phyloP scores from a whole-genome alignment of 768 basidiomycete genomes.

The Leccinum incarnatum region DNA sequence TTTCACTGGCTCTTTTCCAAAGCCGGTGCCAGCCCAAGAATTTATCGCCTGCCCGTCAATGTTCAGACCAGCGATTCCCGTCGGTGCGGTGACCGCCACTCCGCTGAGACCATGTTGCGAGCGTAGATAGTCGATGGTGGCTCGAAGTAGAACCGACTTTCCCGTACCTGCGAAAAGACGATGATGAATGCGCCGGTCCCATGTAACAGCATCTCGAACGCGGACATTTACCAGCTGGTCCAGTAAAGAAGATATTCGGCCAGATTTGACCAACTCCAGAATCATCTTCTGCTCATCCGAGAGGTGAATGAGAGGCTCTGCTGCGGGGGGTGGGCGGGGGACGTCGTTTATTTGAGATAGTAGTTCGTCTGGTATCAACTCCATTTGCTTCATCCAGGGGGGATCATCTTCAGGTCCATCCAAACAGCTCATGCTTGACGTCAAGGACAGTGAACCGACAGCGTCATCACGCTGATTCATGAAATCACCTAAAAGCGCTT shows the following conservation, averaged over 20 bases:
- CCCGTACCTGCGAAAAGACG: constrained; percentile 49
- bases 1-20: constrained; percentile 50
- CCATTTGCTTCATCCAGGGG: neutral
- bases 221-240: constrained; percentile 55
- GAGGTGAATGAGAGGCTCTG: constrained; percentile 21
- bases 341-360: neutral
- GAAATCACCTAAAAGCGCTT: no score
- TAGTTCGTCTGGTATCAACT: neutral
- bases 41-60: constrained; percentile 70
- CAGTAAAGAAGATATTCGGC: constrained; percentile 73
- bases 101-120: constrained; percentile 20
- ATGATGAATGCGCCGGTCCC: neutral
- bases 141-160: constrained; percentile 67
- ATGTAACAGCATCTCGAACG: neutral
- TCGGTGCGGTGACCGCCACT: constrained; percentile 64
- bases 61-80: constrained; percentile 65
- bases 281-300: constrained; percentile 42
- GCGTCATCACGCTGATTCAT: no score
- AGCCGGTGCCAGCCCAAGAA: constrained; percentile 61
- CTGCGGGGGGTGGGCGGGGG: neutral
- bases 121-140: constrained; percentile 48
- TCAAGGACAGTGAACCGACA: neutral
- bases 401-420: neutral
- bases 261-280: constrained; percentile 45
- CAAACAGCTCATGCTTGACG: constrained; percentile 1